Evolutionary conservation across 331 rosid genomes (phyloP).

Genomic region (Malus hybrid): DNA sequence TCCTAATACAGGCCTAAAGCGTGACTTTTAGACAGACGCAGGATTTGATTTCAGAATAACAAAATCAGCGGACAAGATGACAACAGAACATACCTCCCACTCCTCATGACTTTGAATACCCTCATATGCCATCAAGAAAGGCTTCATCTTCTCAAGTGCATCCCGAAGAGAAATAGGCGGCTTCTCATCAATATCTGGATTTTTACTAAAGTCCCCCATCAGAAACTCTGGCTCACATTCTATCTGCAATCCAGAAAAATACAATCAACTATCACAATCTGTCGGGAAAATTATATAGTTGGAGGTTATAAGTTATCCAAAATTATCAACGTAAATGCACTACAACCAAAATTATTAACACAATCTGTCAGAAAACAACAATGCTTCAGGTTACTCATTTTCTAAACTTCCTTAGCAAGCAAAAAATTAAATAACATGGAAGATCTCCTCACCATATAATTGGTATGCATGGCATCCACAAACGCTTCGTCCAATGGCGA

Average conservation of each 20-base stretch:
- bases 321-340: neutral
- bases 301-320: neutral
- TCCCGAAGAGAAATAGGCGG: conserved; percentile 76
- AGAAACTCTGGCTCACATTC: conserved; percentile 85
- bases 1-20: neutral
- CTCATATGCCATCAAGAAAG: conserved; percentile 88
- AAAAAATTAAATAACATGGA: neutral
- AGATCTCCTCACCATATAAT: conserved; percentile 39
- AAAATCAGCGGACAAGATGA: neutral
- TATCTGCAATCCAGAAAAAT: conserved; percentile 45
- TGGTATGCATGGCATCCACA: conserved; percentile 41
- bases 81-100: conserved; percentile 73
- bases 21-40: neutral
- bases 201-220: conserved; percentile 74
- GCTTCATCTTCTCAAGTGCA: conserved; percentile 88
- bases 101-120: conserved; percentile 82
- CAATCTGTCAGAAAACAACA: neutral
- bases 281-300: neutral
- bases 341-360: neutral
- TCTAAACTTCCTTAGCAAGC: neutral
- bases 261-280: neutral
- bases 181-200: conserved; percentile 85
- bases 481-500: conserved; percentile 49
- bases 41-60: neutral
- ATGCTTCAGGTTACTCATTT: neutral